Percentiles rank a stretch among this genome's conserved stretches.
Conservation (phyloP, 2,329 filamentous ascomycete genomes). For the Aspergillus pseudoterreus region DNA sequence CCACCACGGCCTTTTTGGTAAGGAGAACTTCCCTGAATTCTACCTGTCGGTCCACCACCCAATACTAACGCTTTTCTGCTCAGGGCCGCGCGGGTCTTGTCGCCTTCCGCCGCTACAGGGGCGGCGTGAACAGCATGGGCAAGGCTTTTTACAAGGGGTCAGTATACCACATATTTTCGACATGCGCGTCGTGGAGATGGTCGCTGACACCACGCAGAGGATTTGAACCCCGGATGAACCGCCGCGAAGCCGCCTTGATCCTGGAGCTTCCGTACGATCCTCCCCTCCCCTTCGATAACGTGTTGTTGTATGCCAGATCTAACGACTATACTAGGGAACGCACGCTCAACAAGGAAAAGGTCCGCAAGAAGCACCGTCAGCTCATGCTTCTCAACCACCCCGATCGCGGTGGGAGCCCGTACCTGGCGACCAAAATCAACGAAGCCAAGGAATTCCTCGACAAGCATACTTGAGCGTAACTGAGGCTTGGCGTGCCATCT, state of each 20-base stretch:
- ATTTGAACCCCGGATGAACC: constrained; percentile 94
- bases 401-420: constrained; percentile 93
- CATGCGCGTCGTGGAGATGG: neutral
- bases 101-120: constrained; percentile 75
- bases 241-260: constrained; percentile 85
- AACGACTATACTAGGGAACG: constrained; percentile 62
- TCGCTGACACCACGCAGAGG: constrained; percentile 46
- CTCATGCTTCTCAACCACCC: constrained; percentile 98
- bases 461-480: constrained; percentile 51
- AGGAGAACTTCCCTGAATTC: constrained; percentile 22
- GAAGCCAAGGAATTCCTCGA: constrained; percentile 96
- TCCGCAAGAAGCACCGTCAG: constrained; percentile 91
- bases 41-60: neutral
- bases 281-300: neutral
- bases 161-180: constrained; percentile 10
- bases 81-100: constrained; percentile 91
- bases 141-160: constrained; percentile 91
- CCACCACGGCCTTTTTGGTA: constrained; percentile 73
- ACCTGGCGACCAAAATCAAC: constrained; percentile 95
- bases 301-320: constrained; percentile 1
- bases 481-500: neutral
- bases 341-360: constrained; percentile 81
- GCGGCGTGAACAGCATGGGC: constrained; percentile 68
- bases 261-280: constrained; percentile 75
- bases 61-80: constrained; percentile 14